Evolutionary conservation across 306 rosid species (phyloP).

Genomic region (Prinsepia uniflora): DNA sequence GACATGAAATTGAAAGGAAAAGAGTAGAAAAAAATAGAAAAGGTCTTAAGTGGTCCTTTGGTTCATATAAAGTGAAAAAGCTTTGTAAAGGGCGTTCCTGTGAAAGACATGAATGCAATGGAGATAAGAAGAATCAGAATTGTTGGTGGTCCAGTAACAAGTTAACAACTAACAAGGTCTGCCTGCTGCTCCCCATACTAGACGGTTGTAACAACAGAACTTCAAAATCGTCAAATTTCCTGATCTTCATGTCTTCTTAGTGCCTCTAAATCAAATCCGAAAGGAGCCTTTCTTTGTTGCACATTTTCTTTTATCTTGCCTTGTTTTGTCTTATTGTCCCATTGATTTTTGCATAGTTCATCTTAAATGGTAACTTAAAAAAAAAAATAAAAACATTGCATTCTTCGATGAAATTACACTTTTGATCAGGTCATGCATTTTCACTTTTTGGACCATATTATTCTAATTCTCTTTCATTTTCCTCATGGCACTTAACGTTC

Average conservation of each 20-base stretch:
- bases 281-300: too few relatives aligned
- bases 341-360: too few relatives aligned
- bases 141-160: constrained; percentile 21
- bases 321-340: too few relatives aligned
- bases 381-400: too few relatives aligned
- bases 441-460: neutral
- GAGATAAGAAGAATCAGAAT: neutral
- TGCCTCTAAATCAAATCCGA: too few relatives aligned
- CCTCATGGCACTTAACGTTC: neutral
- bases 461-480: neutral
- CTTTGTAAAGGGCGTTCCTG: neutral
- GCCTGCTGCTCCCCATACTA: constrained; percentile 10
- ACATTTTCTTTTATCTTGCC: too few relatives aligned
- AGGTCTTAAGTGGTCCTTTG: neutral
- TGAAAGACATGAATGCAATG: neutral
- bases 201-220: neutral
- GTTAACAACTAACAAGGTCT: neutral
- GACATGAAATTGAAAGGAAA: neutral
- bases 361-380: too few relatives aligned
- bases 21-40: neutral
- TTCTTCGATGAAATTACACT: too few relatives aligned
- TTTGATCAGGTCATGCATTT: neutral
- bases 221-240: neutral
- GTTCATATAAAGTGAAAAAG: neutral
- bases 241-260: neutral